Base-by-base conservation (phyloP, 2,329 filamentous ascomycete species). In the Thelonectria olida region DNA sequence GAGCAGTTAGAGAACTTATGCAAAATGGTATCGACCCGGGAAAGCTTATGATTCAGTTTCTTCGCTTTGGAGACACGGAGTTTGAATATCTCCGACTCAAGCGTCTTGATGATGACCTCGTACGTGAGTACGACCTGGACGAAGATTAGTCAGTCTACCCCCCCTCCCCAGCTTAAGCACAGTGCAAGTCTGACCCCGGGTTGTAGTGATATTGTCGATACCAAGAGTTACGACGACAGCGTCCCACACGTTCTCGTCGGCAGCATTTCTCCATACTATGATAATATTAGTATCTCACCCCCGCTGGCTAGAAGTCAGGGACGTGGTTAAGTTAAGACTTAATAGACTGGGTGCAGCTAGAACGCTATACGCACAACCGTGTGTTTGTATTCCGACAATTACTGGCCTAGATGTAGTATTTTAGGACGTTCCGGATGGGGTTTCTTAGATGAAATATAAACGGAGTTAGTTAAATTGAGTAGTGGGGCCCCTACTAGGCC, bases 31-130 rank as follows among this genome's bases (percentile, higher is more conserved):
- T 49, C 2, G 22, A 6, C 2, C 8, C 41, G 1, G 41, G 39
- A 12, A 23, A 23, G 2, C 50, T 59, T 20, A 63, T 63, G 60
- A 52, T 63, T 8, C 60, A 63, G 23, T 63, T 63, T 10, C 55
- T 63, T 10, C 60, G 49, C 1, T 63, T 59, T 15, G 60, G 60
- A n/a, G 5, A 48, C 10, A 20, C 17, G 2, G 0, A 7, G 3
- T 2, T 5, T 0, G 55, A 31, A 12, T 22, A 23, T 1, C 1
- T 5, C 1, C 22, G 55, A 15, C 41, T 63, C 1, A 20, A 12
- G 3, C 8, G 45, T 15, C 52, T 63, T 1, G 61, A 63, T n/a
- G 48, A 63, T 9, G 34, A 48, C 1, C 48, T 54, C 2, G 44
- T 41, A 12, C 5, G 15, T 2, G 3, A 10, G 10, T 47, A 20